Conservation (phyloP, 345 rosid species). For the Kandelia obovata region DNA sequence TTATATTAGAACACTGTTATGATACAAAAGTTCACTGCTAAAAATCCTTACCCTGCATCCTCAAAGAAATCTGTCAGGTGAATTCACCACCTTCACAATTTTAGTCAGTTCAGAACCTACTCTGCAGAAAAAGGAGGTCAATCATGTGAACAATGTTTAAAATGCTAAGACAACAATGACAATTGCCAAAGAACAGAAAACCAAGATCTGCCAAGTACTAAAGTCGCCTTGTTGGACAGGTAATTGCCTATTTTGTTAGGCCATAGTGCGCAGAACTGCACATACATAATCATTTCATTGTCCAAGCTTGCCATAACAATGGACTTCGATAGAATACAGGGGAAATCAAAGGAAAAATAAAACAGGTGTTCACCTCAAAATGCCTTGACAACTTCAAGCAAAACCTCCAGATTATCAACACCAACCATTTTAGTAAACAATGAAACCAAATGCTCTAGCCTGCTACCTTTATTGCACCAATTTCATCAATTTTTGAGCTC, state of each 20-base stretch:
- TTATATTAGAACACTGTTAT: constrained; percentile 33
- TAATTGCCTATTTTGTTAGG: no score
- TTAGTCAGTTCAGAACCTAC: constrained; percentile 38
- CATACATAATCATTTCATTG: neutral
- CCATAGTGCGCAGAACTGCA: no score
- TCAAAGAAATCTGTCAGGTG: constrained; percentile 27
- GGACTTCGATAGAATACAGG: neutral
- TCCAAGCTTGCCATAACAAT: neutral
- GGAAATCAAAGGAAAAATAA: neutral
- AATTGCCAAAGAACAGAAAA: neutral
- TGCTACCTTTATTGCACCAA: constrained; percentile 85
- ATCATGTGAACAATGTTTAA: neutral
- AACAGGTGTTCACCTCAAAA: constrained; percentile 46
- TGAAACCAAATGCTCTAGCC: constrained; percentile 50
- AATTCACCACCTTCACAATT: constrained; percentile 37
- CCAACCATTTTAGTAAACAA: constrained; percentile 43
- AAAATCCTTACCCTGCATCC: constrained; percentile 31
- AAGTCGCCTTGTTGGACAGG: no score
- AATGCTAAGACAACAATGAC: neutral
- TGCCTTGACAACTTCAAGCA: constrained; percentile 37
- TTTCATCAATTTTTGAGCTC: constrained; percentile 84
- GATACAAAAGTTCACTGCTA: constrained; percentile 39
- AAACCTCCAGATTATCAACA: constrained; percentile 49
- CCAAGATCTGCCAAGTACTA: no score
- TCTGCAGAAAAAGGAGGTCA: constrained; percentile 28